A percentile compares a stretch with the other conserved stretches of the same genome.
phyloP scores from a whole-genome alignment of 2,329 filamentous ascomycete genomes.

The Acrodontium crateriforme region DNA sequence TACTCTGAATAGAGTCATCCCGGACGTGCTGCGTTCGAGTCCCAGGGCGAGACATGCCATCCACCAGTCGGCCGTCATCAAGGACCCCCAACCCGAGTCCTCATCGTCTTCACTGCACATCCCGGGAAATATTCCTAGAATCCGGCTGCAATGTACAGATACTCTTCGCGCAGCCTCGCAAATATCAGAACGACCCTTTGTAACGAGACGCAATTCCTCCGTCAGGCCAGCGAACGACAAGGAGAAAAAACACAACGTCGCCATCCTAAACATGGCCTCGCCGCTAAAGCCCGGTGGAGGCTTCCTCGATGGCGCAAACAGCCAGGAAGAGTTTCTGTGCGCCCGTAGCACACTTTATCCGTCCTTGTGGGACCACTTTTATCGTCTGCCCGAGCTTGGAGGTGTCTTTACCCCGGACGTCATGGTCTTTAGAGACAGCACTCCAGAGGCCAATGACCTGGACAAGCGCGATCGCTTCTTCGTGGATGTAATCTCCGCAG shows the following conservation, averaged over 20 bases:
- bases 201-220: conserved; percentile 9
- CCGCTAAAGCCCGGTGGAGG: conserved; percentile 48
- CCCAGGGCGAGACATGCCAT: conserved; percentile 42
- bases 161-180: conserved; percentile 38
- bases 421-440: conserved; percentile 40
- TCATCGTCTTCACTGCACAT: conserved; percentile 4
- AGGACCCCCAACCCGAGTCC: conserved; percentile 21
- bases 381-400: conserved; percentile 45
- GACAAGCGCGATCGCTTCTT: conserved; percentile 41
- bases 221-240: conserved; percentile 8
- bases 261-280: conserved; percentile 51
- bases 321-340: conserved; percentile 50
- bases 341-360: conserved; percentile 46
- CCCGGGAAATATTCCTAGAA: conserved; percentile 15
- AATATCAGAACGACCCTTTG: conserved; percentile 12
- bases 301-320: conserved; percentile 44
- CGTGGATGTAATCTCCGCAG: conserved; percentile 44
- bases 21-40: conserved; percentile 39
- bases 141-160: conserved; percentile 38
- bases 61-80: conserved; percentile 37
- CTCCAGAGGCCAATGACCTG: conserved; percentile 25
- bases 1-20: conserved; percentile 47
- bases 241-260: conserved; percentile 29
- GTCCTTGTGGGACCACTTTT: conserved; percentile 44
- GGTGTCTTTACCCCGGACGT: conserved; percentile 45